A percentile compares a stretch with the other conserved stretches of the same genome.
phyloP scores from a whole-genome alignment of 805 yeast genomes.

The Monosporozyma servazzii region DNA sequence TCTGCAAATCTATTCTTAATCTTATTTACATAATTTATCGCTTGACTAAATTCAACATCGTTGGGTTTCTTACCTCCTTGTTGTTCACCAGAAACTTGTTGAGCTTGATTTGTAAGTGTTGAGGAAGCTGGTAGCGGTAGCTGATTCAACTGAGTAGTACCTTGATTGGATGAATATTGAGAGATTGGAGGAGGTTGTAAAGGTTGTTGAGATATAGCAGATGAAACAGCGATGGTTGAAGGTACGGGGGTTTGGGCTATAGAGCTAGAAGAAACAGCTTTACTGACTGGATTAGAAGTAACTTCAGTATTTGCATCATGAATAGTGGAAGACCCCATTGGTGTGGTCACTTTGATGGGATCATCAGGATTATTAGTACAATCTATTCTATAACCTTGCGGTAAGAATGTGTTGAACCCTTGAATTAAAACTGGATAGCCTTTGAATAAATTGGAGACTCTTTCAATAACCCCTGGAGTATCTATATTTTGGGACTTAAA shows the following conservation, averaged over 20 bases:
- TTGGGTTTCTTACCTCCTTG: slow-evolving; percentile 28
- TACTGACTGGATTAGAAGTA: not conserved
- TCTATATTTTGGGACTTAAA: slow-evolving; percentile 93
- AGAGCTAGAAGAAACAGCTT: not conserved
- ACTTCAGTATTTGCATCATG: not conserved
- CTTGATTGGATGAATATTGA: slow-evolving; percentile 3
- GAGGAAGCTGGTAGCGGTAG: slow-evolving; percentile 4
- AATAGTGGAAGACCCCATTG: slow-evolving; percentile 57
- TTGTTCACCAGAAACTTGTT: slow-evolving; percentile 1
- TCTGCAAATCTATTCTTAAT: slow-evolving; percentile 87
- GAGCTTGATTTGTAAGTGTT: slow-evolving; percentile 8
- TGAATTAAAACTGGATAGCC: slow-evolving; percentile 92
- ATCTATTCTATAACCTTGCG: slow-evolving; percentile 91
- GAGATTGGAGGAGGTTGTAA: slow-evolving; percentile 6
- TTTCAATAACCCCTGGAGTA: slow-evolving; percentile 96
- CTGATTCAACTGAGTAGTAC: slow-evolving; percentile 1
- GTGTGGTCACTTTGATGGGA: slow-evolving; percentile 91
- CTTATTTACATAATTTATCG: slow-evolving; percentile 91
- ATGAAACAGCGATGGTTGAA: slow-evolving; percentile 5
- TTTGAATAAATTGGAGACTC: slow-evolving; percentile 82
- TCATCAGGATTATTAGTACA: slow-evolving; percentile 85
- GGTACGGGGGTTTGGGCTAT: not conserved
- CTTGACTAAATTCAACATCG: slow-evolving; percentile 94
- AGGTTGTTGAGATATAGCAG: slow-evolving; percentile 1
- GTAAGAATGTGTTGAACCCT: slow-evolving; percentile 94